A percentile compares a stretch with the other conserved stretches of the same genome.
phyloP scores from a whole-genome alignment of 2,329 filamentous ascomycete species.

The Exophiala spinifera region DNA sequence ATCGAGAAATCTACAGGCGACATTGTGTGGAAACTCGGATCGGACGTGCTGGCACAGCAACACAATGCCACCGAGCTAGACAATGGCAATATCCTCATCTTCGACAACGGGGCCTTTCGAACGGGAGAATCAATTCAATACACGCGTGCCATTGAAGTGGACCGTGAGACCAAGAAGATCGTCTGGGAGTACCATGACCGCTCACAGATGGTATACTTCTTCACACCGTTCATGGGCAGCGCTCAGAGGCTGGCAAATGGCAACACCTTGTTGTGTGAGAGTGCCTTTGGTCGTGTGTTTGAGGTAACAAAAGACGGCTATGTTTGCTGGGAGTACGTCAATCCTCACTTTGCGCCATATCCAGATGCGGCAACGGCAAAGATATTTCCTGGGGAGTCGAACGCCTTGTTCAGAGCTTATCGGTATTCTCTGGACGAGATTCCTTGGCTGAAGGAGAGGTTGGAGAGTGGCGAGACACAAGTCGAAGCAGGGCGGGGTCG shows the following conservation, averaged over 20 bases:
- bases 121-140: slow-evolving; percentile 41
- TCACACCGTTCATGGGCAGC: slow-evolving; percentile 49
- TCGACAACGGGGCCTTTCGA: slow-evolving; percentile 48
- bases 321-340: slow-evolving; percentile 46
- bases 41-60: slow-evolving; percentile 43
- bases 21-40: slow-evolving; percentile 44
- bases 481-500: not conserved
- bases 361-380: slow-evolving; percentile 31
- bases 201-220: slow-evolving; percentile 40
- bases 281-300: slow-evolving; percentile 44
- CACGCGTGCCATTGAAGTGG: slow-evolving; percentile 44
- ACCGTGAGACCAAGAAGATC: slow-evolving; percentile 39
- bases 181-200: slow-evolving; percentile 46
- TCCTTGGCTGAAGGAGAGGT: slow-evolving; percentile 36
- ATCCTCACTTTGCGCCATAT: slow-evolving; percentile 43
- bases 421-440: slow-evolving; percentile 43
- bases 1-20: slow-evolving; percentile 42
- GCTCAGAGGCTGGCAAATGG: slow-evolving; percentile 43
- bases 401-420: slow-evolving; percentile 47
- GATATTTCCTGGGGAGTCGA: slow-evolving; percentile 39
- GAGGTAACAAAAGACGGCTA: slow-evolving; percentile 44
- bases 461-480: not conserved
- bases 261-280: slow-evolving; percentile 46
- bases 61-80: slow-evolving; percentile 45
- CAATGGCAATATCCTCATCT: slow-evolving; percentile 44